phyloP scores from a whole-genome alignment of 805 yeast genomes.

The Debaryomyces maramus region DNA sequence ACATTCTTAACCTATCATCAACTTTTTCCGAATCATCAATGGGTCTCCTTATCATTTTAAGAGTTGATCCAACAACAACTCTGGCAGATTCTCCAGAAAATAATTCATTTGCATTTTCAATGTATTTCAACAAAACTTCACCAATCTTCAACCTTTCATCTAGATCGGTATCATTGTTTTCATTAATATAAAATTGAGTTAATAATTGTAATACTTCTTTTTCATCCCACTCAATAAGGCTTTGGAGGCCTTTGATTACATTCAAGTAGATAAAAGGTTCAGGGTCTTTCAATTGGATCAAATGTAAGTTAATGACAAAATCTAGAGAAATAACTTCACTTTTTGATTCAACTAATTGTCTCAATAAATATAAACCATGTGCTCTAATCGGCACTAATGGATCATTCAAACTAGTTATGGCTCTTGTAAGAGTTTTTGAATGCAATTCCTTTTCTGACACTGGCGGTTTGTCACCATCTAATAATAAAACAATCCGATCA shows the following conservation, averaged over 20 bases:
- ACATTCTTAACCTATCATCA: constrained; percentile 73
- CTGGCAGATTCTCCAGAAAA: constrained; percentile 47
- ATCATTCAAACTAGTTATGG: constrained; percentile 69
- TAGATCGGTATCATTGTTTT: constrained; percentile 28
- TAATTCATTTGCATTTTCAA: constrained; percentile 49
- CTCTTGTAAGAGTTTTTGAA: constrained; percentile 49
- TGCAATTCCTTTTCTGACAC: constrained; percentile 31
- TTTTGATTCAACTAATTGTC: constrained; percentile 50
- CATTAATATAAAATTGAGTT: constrained; percentile 36
- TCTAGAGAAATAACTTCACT: constrained; percentile 53
- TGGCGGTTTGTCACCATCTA: constrained; percentile 27
- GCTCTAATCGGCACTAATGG: constrained; percentile 83
- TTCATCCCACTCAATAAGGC: constrained; percentile 50
- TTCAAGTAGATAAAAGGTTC: constrained; percentile 89
- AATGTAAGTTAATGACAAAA: constrained; percentile 60
- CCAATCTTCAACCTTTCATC: constrained; percentile 81
- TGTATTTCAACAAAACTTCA: constrained; percentile 68
- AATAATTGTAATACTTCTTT: constrained; percentile 36
- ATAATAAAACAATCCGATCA: constrained; percentile 26
- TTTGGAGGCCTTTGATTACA: constrained; percentile 74
- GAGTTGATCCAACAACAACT: constrained; percentile 42
- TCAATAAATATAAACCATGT: constrained; percentile 70
- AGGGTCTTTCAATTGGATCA: constrained; percentile 64
- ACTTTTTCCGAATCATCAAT: constrained; percentile 21
- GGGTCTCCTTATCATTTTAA: constrained; percentile 37